Percentiles rank a stretch among this genome's conserved stretches.
These are phyloP conservation scores for Toxoplasma gondii DNA, from an alignment of 169 alveolate genomes.

Conservation along the genomic window DNA sequence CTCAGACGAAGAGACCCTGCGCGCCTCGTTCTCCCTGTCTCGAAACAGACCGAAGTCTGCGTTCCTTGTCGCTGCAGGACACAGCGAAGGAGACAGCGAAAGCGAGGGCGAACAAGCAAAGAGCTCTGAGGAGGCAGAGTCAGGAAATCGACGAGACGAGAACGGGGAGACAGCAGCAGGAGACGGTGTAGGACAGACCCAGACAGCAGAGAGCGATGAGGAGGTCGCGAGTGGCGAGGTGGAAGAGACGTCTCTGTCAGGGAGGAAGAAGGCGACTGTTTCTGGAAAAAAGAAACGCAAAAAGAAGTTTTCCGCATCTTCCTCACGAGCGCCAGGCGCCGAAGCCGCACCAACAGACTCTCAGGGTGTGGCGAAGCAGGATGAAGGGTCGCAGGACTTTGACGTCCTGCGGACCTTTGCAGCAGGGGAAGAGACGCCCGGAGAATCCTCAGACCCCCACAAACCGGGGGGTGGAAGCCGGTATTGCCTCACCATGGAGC, in stretches of 20 bases:
- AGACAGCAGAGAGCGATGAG: not conserved
- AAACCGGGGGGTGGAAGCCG: not conserved
- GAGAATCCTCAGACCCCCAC: not conserved
- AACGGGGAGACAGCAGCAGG: not conserved
- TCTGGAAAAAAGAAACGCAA: not conserved
- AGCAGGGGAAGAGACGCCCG: not conserved
- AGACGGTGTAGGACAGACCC: not conserved
- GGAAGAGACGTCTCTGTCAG: not conserved
- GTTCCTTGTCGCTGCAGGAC: not conserved
- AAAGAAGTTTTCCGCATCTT: not conserved
- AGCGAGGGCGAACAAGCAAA: not conserved
- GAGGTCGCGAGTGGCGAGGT: not conserved
- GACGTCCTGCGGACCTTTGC: not conserved
- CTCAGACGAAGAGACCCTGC: not conserved
- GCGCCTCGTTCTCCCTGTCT: not conserved
- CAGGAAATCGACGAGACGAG: not conserved
- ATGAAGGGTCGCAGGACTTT: not conserved
- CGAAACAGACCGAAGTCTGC: not conserved
- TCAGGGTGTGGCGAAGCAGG: not conserved
- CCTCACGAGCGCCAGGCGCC: not conserved
- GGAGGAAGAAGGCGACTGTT: not conserved
- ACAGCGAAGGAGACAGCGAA: not conserved
- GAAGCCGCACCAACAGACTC: not conserved
- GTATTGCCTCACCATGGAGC: constrained; percentile 46
- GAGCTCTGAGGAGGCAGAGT: not conserved